A percentile compares a stretch with the other conserved stretches of the same genome.
Conservation (phyloP, 2,329 filamentous ascomycete species). For the Fusarium pseudocircinatum region DNA sequence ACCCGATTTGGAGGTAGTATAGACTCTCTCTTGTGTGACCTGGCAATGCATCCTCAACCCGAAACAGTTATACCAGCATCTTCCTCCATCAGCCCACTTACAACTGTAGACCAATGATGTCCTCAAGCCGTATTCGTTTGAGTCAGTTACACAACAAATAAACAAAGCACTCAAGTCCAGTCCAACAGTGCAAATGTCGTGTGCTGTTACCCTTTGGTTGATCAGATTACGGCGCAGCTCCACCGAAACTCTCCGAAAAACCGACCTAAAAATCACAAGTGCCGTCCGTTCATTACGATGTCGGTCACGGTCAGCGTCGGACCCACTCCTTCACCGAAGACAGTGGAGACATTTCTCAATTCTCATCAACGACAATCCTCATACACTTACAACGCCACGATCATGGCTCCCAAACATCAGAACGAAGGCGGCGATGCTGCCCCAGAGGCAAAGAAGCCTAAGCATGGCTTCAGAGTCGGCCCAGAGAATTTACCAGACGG, state of each 20-base stretch:
- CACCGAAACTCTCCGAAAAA: constrained; percentile 23
- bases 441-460: constrained; percentile 60
- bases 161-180: background rate
- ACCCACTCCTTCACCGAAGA: constrained; percentile 28
- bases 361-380: constrained; percentile 37
- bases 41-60: constrained; percentile 30
- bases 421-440: constrained; percentile 44
- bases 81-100: constrained; percentile 3
- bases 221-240: constrained; percentile 18
- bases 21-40: constrained; percentile 26
- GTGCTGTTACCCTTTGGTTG: background rate
- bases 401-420: constrained; percentile 49
- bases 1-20: background rate
- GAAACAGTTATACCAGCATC: constrained; percentile 21
- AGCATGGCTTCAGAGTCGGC: constrained; percentile 84
- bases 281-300: constrained; percentile 3
- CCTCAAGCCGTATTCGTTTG: background rate
- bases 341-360: constrained; percentile 28
- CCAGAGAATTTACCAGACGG: constrained; percentile 93
- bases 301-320: background rate
- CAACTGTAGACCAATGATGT: background rate
- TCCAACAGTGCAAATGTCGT: too few species aligned
- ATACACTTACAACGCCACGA: constrained; percentile 22
- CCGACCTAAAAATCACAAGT: background rate
- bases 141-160: background rate